These are phyloP conservation scores for Heliamphora pulchella DNA, from an alignment of 179 eudicot species.

Conservation along the genomic window DNA sequence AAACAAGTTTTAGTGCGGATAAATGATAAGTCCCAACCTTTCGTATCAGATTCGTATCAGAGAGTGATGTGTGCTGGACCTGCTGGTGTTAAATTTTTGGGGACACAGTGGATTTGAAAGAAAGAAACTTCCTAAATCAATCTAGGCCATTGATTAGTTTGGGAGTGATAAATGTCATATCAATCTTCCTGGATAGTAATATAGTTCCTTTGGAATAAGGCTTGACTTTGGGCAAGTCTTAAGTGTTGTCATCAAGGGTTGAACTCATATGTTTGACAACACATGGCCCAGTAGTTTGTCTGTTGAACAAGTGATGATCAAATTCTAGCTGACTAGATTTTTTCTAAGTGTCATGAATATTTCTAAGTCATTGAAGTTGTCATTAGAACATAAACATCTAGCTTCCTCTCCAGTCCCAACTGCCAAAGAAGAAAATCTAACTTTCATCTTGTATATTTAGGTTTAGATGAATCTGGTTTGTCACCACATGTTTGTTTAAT, in stretches of 20 bases:
- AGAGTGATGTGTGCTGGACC: no score
- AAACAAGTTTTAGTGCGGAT: no score
- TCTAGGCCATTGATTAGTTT: no score
- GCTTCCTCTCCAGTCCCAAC: not conserved
- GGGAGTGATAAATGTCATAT: no score
- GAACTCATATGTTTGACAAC: not conserved
- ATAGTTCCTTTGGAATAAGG: not conserved
- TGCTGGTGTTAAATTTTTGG: no score
- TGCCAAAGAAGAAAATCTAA: not conserved
- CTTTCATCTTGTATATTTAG: not conserved
- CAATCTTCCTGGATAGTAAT: no score
- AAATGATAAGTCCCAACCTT: no score
- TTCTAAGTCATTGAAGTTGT: not conserved
- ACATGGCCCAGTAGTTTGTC: not conserved
- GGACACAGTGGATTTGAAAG: no score
- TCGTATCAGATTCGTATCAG: no score
- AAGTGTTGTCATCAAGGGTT: not conserved
- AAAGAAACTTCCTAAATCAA: no score
- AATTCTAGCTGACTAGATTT: not conserved
- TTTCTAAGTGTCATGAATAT: not conserved
- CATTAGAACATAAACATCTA: not conserved
- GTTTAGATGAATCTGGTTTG: conserved; percentile 3
- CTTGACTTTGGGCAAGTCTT: not conserved
- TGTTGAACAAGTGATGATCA: not conserved
- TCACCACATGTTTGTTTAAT: not conserved